Evolutionary conservation across 2,329 filamentous ascomycete genomes (phyloP), one percentile per base, ranked within the genome.

Genomic region (Botryosphaeria dothidea): DNA sequence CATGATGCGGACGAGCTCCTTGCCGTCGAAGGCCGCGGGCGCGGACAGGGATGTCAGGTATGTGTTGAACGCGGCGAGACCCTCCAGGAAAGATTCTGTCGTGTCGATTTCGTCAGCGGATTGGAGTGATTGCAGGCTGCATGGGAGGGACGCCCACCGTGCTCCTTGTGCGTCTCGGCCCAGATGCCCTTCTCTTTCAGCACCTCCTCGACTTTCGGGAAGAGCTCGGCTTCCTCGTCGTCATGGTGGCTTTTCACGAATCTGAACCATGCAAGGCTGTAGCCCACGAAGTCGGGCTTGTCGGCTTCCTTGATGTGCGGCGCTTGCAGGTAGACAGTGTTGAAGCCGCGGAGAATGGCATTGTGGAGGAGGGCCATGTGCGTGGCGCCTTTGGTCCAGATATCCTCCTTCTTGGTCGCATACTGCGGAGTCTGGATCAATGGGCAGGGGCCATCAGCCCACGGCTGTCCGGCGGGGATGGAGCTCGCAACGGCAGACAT

Each of bases 291-390:
- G 4, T 76, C 72, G 1, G 71, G 52, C 56, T 75, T 74, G 51
- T 78, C 74, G 13, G 65, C 70, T 1, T 70, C 62, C 51, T 67
- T 69, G 7, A 78, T 66, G 63, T 74, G 66, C 0, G 73, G 74
- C 0, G 76, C 75, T 71, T 80, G 78, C 0, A 74, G 70, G 63
- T 78, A 79, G 27, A 79, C 78, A 17, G 74, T 74, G 68, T 80
- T 80, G 68, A 76, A 79, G 41, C 76, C 76, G 38, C 78, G 71
- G 6, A 80, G 67, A 43, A 80, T 75, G 0, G 75, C 69, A 48
- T 80, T 80, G 69, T 80, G 78, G 11, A 79, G 71, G 41, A 77
- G 70, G 7, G 76, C 72, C 77, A 78, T 76, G 52, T 77, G 73
- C 17, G 73, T 72, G 34, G 75, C 73, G n/a, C 74, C 74, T 6